Percentiles rank a stretch among this genome's conserved stretches.
Evolutionary conservation across 192 early-diverging fungal genomes (phyloP).

Genomic region (Backusella sp.): DNA sequence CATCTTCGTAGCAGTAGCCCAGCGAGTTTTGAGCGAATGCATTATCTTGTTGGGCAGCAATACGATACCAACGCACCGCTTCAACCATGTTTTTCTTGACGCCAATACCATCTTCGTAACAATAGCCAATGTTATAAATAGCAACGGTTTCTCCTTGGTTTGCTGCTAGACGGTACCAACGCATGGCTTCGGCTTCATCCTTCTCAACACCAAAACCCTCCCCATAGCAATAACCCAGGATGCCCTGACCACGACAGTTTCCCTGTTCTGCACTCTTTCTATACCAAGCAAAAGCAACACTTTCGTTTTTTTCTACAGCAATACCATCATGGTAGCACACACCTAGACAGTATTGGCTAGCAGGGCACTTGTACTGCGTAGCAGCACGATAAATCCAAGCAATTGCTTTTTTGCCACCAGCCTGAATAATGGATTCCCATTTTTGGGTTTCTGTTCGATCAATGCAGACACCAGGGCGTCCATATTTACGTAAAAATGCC

Average conservation of each 20-base stretch:
- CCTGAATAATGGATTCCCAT: conserved; percentile 65
- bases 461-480: conserved; percentile 74
- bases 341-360: conserved; percentile 67
- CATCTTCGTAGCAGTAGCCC: conserved; percentile 81
- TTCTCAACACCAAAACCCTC: conserved; percentile 70
- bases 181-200: conserved; percentile 63
- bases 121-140: conserved; percentile 57
- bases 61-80: conserved; percentile 64
- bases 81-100: conserved; percentile 45
- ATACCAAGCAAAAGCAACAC: conserved; percentile 66
- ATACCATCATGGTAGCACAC: conserved; percentile 77
- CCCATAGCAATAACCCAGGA: conserved; percentile 79
- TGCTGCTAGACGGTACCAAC: conserved; percentile 55
- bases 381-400: conserved; percentile 65
- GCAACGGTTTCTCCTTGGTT: conserved; percentile 54
- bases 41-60: conserved; percentile 64
- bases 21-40: conserved; percentile 78
- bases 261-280: conserved; percentile 63
- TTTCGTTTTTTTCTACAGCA: conserved; percentile 62
- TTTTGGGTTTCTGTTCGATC: conserved; percentile 75
- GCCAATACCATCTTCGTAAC: conserved; percentile 61
- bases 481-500: conserved; percentile 79
- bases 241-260: conserved; percentile 64
- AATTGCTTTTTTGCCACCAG: conserved; percentile 51
- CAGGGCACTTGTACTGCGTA: conserved; percentile 50